Evolutionary conservation across 768 basidiomycete species (phyloP), one percentile per base, ranked within the genome.

Genomic region (Plicaturopsis crispa): DNA sequence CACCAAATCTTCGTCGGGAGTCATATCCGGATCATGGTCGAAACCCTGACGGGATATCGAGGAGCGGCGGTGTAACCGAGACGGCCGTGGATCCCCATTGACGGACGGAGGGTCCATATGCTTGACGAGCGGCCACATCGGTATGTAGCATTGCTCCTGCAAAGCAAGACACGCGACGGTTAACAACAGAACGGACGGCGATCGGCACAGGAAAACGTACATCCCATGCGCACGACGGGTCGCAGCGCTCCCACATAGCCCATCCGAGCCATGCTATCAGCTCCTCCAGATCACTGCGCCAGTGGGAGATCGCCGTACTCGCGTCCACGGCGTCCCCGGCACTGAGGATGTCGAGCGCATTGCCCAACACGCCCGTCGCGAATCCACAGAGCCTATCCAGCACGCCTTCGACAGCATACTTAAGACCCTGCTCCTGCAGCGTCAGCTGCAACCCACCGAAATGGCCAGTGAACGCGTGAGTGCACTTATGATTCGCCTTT

Each of bases 71-170:
- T n/a, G n/a, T n/a, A n/a, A n/a, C n/a, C n/a, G n/a, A n/a, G n/a
- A n/a, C n/a, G n/a, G n/a, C n/a, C n/a, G n/a, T n/a, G n/a, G n/a
- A n/a, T n/a, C n/a, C n/a, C n/a, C n/a, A n/a, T n/a, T n/a, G n/a
- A n/a, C n/a, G n/a, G n/a, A n/a, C n/a, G n/a, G n/a, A n/a, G n/a
- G n/a, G n/a, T n/a, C n/a, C n/a, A n/a, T n/a, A n/a, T n/a, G n/a
- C n/a, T n/a, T n/a, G n/a, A 28, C 41, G 0, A 41, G 0, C n/a
- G 48, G 45, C 50, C 50, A 56, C 1, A 50, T 57, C 33, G 55
- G 51, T 13, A 58, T 33, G 20, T 50, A 56, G 18, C 56, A 56
- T 22, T 48, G 48, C 24, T 55, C 54, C 56, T 56, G 6, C 11
- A 3, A n/a, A 23, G 23, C 22, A 16, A 18, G 20, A 28, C 8